Conservation (phyloP, 129 eudicot genomes). For the Artemisia argyi region DNA sequence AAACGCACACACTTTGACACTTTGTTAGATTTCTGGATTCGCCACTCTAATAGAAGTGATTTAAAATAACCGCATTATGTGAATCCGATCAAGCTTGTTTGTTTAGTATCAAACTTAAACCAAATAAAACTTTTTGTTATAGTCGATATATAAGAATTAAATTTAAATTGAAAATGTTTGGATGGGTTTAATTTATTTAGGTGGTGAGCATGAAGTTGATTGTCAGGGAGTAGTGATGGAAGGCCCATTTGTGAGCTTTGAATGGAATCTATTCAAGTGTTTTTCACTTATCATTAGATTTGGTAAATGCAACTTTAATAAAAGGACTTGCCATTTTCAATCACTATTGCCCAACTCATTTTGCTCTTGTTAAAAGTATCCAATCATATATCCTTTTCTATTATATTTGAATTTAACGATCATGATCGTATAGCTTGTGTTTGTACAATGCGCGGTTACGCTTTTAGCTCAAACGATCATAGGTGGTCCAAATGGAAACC, state of each 20-base stretch:
- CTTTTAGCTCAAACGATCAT: no score
- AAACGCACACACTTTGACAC: no score
- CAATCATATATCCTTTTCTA: conserved; percentile 24
- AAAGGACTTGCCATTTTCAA: conserved; percentile 34
- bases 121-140: no score
- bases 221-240: conserved; percentile 40
- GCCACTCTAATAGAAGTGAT: no score
- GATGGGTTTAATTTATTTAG: conserved; percentile 16
- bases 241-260: conserved; percentile 34
- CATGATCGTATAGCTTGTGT: not conserved
- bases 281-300: conserved; percentile 25
- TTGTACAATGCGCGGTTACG: not conserved
- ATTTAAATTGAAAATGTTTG: not conserved
- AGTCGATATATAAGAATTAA: no score
- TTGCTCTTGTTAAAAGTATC: conserved; percentile 24
- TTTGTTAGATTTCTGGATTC: no score
- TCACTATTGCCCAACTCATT: conserved; percentile 33
- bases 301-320: conserved; percentile 24
- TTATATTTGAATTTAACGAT: not conserved
- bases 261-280: conserved; percentile 31
- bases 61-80: no score
- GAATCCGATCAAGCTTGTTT: no score
- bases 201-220: conserved; percentile 36
- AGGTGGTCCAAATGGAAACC: no score
- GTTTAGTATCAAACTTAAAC: no score